A percentile compares a stretch with the other conserved stretches of the same genome.
Evolutionary conservation across 2,329 filamentous ascomycete species (phyloP).

Genomic region (Sordariomycetes sp.): DNA sequence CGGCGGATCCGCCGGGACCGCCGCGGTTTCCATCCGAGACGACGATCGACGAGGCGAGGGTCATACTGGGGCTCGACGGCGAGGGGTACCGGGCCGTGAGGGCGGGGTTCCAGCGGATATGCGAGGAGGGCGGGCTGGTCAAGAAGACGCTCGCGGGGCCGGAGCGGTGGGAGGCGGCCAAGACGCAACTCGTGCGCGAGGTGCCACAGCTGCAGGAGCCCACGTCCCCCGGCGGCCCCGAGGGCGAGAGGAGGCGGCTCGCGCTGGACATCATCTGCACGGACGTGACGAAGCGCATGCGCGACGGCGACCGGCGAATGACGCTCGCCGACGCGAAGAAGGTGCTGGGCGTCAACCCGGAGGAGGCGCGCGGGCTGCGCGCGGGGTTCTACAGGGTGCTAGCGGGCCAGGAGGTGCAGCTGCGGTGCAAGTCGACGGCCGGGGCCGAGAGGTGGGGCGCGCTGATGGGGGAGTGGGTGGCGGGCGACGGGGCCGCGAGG

Average conservation of each 20-base stretch:
- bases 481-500: slow-evolving; percentile 42
- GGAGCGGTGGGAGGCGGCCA: slow-evolving; percentile 62
- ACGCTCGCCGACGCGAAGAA: slow-evolving; percentile 67
- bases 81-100: slow-evolving; percentile 54
- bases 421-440: slow-evolving; percentile 63
- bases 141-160: slow-evolving; percentile 70
- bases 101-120: slow-evolving; percentile 59
- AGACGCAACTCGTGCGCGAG: slow-evolving; percentile 55
- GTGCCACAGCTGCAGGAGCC: slow-evolving; percentile 51
- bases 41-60: slow-evolving; percentile 68
- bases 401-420: slow-evolving; percentile 41
- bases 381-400: slow-evolving; percentile 57
- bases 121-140: slow-evolving; percentile 52
- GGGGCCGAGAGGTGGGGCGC: slow-evolving; percentile 62
- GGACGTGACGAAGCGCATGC: slow-evolving; percentile 73
- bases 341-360: slow-evolving; percentile 30
- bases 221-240: slow-evolving; percentile 39
- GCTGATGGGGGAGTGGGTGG: slow-evolving; percentile 59
- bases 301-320: slow-evolving; percentile 53
- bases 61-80: slow-evolving; percentile 54
- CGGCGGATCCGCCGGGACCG: slow-evolving; percentile 56
- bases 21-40: slow-evolving; percentile 75
- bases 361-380: slow-evolving; percentile 46
- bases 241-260: slow-evolving; percentile 50
- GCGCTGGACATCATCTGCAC: slow-evolving; percentile 71